Evolutionary conservation across 2,329 filamentous ascomycete species (phyloP).

Genomic region (Diaporthe batatas): DNA sequence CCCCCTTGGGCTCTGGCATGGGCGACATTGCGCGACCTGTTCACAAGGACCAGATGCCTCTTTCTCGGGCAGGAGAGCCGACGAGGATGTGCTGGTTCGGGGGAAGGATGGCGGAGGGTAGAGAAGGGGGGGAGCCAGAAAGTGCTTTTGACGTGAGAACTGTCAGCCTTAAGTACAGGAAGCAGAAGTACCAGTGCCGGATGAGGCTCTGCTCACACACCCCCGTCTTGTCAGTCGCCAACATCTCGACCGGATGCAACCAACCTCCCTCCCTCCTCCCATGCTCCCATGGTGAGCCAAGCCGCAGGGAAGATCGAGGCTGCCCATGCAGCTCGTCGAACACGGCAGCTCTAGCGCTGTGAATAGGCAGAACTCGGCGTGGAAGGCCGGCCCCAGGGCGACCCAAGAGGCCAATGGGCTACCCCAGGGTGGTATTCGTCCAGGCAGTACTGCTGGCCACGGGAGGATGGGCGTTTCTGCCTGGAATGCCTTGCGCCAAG

Average conservation of each 20-base stretch:
- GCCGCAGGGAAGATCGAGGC: conserved; percentile 22
- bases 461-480: conserved; percentile 9
- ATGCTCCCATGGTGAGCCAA: not conserved
- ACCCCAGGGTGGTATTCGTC: too few species aligned
- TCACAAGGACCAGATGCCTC: not conserved
- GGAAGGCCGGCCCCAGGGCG: not conserved
- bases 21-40: not conserved
- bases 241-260: not conserved
- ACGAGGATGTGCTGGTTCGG: not conserved
- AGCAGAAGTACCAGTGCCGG: not conserved
- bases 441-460: not conserved
- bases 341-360: conserved; percentile 24
- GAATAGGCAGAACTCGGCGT: conserved; percentile 8
- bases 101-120: not conserved
- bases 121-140: not conserved
- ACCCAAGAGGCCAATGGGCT: not conserved
- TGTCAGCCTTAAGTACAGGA: conserved; percentile 20
- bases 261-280: too few species aligned
- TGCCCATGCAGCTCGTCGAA: conserved; percentile 12
- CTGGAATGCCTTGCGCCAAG: conserved; percentile 12
- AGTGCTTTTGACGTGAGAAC: not conserved
- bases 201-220: conserved; percentile 28
- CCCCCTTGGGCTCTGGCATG: conserved; percentile 6
- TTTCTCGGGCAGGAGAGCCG: not conserved
- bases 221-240: not conserved